Conservation (phyloP, 1,284 basidiomycete genomes). For the Thecaphora frezii region DNA sequence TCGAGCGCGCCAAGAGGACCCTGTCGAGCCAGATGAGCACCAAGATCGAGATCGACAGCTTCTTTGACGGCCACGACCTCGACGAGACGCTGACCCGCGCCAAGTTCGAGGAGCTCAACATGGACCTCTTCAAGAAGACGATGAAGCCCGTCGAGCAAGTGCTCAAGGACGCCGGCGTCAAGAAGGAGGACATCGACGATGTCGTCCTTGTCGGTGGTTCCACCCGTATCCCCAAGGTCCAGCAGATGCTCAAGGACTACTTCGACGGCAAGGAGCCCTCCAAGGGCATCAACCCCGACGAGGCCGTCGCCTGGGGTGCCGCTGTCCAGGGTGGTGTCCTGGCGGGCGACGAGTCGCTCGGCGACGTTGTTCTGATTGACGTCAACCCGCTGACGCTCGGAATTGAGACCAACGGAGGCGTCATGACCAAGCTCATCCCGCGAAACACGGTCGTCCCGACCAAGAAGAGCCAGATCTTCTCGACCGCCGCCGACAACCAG, state of each 20-base stretch:
- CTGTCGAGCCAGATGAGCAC: slow-evolving; percentile 97
- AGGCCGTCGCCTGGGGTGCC: slow-evolving; percentile 62
- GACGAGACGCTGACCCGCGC: slow-evolving; percentile 67
- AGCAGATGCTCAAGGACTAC: slow-evolving; percentile 94
- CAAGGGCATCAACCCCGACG: slow-evolving; percentile 74
- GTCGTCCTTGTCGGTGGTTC: slow-evolving; percentile 99
- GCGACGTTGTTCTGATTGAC: slow-evolving; percentile 58
- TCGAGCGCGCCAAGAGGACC: slow-evolving; percentile 98
- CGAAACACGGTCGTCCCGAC: slow-evolving; percentile 58
- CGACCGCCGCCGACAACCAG: slow-evolving; percentile 60
- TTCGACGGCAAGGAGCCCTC: slow-evolving; percentile 95
- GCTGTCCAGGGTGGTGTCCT: slow-evolving; percentile 59
- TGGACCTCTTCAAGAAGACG: slow-evolving; percentile 88
- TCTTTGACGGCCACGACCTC: slow-evolving; percentile 75
- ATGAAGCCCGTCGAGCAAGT: slow-evolving; percentile 98
- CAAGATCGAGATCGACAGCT: slow-evolving; percentile 97
- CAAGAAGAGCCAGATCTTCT: slow-evolving; percentile 59
- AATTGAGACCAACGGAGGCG: slow-evolving; percentile 59
- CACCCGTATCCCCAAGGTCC: slow-evolving; percentile 99
- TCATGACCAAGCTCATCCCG: slow-evolving; percentile 58
- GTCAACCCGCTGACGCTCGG: slow-evolving; percentile 59
- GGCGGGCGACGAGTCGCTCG: slow-evolving; percentile 59
- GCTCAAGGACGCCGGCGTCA: slow-evolving; percentile 96
- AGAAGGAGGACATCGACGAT: slow-evolving; percentile 94
- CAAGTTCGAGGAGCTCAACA: slow-evolving; percentile 99